A percentile compares a stretch with the other conserved stretches of the same genome.
phyloP scores from a whole-genome alignment of 2,329 filamentous ascomycete genomes.

The Chalaropsis thielavioides region DNA sequence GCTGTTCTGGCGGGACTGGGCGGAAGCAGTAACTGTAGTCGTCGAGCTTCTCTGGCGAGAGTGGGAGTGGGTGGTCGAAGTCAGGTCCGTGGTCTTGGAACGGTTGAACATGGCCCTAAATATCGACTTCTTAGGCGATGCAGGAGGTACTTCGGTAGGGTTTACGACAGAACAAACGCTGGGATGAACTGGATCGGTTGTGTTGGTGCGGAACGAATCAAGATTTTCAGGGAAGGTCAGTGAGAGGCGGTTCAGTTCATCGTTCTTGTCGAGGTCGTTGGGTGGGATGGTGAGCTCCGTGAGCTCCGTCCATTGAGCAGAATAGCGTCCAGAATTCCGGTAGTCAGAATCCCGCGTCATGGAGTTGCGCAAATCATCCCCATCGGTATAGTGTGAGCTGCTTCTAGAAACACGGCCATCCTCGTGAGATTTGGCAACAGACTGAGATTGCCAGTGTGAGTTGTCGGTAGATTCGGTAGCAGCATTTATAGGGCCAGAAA shows the following conservation, averaged over 20 bases:
- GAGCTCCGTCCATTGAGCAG: constrained; percentile 16
- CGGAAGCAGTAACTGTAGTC: constrained; percentile 1
- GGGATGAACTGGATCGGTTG: background rate
- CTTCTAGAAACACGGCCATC: constrained; percentile 14
- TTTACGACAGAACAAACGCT: background rate
- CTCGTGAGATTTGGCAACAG: background rate
- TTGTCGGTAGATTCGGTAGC: constrained; percentile 1
- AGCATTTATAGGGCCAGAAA: background rate
- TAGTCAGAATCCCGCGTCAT: constrained; percentile 11
- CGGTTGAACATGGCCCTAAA: constrained; percentile 15
- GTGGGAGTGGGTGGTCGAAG: constrained; percentile 7
- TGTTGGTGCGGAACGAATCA: background rate
- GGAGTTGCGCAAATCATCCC: constrained; percentile 8
- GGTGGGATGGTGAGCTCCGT: constrained; percentile 16
- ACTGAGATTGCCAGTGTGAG: background rate
- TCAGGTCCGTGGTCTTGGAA: constrained; percentile 11
- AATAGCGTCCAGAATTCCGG: constrained; percentile 13
- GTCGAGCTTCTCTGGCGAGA: constrained; percentile 16
- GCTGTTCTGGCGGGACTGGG: background rate
- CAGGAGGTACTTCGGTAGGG: background rate
- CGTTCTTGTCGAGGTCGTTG: constrained; percentile 15
- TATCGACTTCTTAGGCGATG: constrained; percentile 14
- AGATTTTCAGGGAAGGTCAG: constrained; percentile 14
- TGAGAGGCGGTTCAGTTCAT: constrained; percentile 11
- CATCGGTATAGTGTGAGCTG: constrained; percentile 15